A percentile compares a stretch with the other conserved stretches of the same genome.
These are phyloP conservation scores for Pichia kudriavzevii DNA, from an alignment of 1,139 yeast genomes.

Conservation along the genomic window DNA sequence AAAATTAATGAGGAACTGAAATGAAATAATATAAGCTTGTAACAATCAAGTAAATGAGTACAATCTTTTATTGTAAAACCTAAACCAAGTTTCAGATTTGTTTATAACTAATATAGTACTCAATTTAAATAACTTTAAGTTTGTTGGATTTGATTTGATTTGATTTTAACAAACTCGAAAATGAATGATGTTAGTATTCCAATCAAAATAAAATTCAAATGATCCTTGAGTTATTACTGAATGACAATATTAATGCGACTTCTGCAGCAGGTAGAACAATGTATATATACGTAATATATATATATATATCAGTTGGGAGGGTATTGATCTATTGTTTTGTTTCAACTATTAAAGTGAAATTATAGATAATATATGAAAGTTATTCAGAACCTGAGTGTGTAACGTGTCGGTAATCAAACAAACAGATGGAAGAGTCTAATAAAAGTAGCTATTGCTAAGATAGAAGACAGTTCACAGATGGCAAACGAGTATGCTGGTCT, in stretches of 20 bases:
- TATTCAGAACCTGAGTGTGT: background rate
- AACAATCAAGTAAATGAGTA: conserved; percentile 29
- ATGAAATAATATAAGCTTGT: conserved; percentile 8
- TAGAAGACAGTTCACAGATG: conserved; percentile 11
- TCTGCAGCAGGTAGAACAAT: no score
- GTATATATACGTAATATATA: no score
- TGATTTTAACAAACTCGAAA: no score
- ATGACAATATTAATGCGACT: no score
- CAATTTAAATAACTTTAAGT: no score
- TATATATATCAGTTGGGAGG: no score
- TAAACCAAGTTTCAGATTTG: no score
- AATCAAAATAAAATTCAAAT: no score
- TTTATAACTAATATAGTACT: no score
- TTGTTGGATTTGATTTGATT: no score
- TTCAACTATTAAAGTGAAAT: background rate
- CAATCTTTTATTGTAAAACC: no score
- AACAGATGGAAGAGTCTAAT: conserved; percentile 7
- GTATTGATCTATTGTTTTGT: conserved; percentile 1
- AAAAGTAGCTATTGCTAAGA: conserved; percentile 7
- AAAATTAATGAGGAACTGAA: background rate
- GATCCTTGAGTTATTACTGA: no score
- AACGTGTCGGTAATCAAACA: conserved; percentile 4
- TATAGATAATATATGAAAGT: background rate
- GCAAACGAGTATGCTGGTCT: conserved; percentile 11
- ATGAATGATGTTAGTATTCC: conserved; percentile 1